Evolutionary conservation across 495 filamentous ascomycete genomes (phyloP).

Genomic region (Viridothelium virens): DNA sequence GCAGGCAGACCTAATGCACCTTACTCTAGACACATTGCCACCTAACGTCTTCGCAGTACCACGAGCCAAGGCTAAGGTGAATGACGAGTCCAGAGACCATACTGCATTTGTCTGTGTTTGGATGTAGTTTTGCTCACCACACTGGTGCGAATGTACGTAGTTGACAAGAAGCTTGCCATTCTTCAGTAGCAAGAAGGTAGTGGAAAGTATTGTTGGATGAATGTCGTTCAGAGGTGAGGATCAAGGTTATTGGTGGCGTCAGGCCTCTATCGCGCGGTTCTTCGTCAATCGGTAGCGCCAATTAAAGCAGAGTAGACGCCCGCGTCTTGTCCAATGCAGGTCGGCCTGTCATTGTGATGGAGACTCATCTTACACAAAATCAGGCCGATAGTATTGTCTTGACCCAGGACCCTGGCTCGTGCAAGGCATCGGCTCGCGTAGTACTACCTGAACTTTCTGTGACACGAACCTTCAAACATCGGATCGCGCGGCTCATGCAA

Average conservation of each 20-base stretch:
- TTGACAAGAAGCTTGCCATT: no score
- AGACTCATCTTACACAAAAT: not conserved
- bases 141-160: no score
- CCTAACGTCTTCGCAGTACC: not conserved
- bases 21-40: not conserved
- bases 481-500: not conserved
- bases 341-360: no score
- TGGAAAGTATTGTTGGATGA: not conserved
- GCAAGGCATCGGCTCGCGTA: not conserved
- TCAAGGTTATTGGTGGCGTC: not conserved
- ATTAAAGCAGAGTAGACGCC: not conserved
- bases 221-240: not conserved
- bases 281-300: not conserved
- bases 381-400: not conserved
- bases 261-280: constrained; percentile 5
- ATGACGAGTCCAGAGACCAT: no score
- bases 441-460: not conserved
- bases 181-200: not conserved
- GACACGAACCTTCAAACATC: not conserved
- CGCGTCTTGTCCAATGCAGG: not conserved
- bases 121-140: not conserved
- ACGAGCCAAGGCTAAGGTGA: not conserved
- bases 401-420: not conserved
- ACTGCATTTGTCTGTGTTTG: not conserved
- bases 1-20: not conserved